phyloP scores from a whole-genome alignment of 345 rosid species.

The Carallia pectinifolia region DNA sequence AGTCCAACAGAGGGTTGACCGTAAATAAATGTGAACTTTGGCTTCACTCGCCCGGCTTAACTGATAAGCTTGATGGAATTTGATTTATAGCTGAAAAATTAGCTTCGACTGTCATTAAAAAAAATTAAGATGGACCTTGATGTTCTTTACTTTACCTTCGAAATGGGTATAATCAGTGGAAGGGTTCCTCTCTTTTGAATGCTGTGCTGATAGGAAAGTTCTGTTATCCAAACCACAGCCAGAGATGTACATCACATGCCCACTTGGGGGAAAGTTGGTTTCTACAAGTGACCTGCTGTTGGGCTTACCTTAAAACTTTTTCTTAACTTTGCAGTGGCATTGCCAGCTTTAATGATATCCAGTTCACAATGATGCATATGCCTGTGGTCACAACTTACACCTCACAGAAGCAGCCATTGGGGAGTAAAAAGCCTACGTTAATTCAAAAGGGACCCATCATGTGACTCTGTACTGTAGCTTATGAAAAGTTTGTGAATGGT shows the following conservation, averaged over 20 bases:
- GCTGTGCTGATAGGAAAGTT: neutral
- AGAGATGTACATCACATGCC: neutral
- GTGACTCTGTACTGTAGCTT: neutral
- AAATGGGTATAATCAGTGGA: slow-evolving; percentile 2
- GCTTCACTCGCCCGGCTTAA: too few species aligned
- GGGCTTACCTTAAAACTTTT: neutral
- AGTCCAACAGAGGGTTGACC: too few species aligned
- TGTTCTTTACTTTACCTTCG: neutral
- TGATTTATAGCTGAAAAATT: too few species aligned
- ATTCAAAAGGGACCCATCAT: too few species aligned
- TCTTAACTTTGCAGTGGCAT: neutral
- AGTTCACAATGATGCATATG: neutral
- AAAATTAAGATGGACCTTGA: neutral
- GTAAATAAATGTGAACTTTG: too few species aligned
- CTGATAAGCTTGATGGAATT: too few species aligned
- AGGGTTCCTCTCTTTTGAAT: too few species aligned
- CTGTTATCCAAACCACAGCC: neutral
- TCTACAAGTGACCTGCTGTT: neutral
- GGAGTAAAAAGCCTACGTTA: neutral
- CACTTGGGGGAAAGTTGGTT: slow-evolving; percentile 1
- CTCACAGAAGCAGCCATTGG: too few species aligned
- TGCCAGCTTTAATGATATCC: slow-evolving; percentile 2
- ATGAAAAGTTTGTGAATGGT: neutral
- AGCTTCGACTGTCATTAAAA: too few species aligned
- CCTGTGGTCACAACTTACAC: neutral